Evolutionary conservation across 163 green algal genomes (phyloP), one percentile per base, ranked within the genome.

Genomic region (Chlorella variabilis): DNA sequence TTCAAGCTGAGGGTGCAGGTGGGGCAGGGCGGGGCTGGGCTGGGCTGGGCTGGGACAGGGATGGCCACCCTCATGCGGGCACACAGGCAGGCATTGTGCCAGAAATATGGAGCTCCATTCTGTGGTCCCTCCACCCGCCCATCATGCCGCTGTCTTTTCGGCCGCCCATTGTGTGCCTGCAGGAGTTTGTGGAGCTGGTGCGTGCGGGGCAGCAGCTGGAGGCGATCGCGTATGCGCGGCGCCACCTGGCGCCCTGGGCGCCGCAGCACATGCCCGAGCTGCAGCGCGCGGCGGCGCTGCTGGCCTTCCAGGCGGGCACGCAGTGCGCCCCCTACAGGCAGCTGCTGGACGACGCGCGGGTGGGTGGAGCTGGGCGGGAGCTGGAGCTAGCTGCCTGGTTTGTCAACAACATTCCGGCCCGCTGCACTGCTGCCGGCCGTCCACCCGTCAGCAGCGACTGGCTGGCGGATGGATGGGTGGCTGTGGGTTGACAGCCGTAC

Each of bases 111-210:
- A n/a, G n/a, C n/a, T n/a, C n/a, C n/a, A n/a, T n/a, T n/a, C n/a
- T n/a, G n/a, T n/a, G n/a, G n/a, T n/a, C n/a, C n/a, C n/a, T n/a
- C n/a, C n/a, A n/a, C n/a, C n/a, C n/a, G n/a, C n/a, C n/a, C n/a
- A n/a, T n/a, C n/a, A n/a, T n/a, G n/a, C n/a, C n/a, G n/a, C n/a
- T n/a, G n/a, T n/a, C n/a, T n/a, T n/a, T n/a, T n/a, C n/a, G n/a
- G n/a, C n/a, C n/a, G n/a, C n/a, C n/a, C n/a, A n/a, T n/a, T n/a
- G n/a, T n/a, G n/a, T n/a, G n/a, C 34, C 25, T 17, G 23, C 36
- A 97, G 89, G 94, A 98, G 87, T 98, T 98, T 75, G 84, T 99
- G 0, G 95, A 99, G 85, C 89, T 98, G n/a, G 93, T 98, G 59
- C 90, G 93, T 7, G 31, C 67, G 27, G 90, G 88, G 9, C 45